Conservation (phyloP, 208 protist genomes). For the Wallacemonas collosoma region DNA sequence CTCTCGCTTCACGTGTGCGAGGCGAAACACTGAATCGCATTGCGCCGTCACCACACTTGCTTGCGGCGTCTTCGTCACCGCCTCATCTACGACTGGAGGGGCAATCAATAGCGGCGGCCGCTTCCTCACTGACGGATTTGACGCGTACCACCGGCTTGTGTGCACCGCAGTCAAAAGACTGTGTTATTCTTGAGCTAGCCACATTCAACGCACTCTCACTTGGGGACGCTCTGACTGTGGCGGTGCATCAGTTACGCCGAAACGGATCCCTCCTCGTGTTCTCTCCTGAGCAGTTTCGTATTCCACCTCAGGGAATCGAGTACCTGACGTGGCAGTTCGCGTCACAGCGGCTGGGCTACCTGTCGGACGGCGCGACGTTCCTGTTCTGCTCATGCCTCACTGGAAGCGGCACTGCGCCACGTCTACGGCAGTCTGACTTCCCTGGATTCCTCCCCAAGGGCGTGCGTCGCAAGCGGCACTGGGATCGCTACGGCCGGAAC, state of each 20-base stretch:
- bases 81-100: not conserved
- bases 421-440: slow-evolving; percentile 27
- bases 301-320: not conserved
- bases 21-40: not conserved
- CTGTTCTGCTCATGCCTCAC: slow-evolving; percentile 27
- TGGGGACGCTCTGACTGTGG: slow-evolving; percentile 2
- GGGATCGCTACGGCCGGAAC: slow-evolving; percentile 51
- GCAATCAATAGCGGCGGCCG: not conserved
- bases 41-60: not conserved
- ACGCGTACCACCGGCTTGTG: not conserved
- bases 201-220: not conserved
- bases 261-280: not conserved
- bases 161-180: slow-evolving; percentile 11
- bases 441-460: slow-evolving; percentile 34
- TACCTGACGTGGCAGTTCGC: slow-evolving; percentile 17
- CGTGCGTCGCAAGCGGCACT: slow-evolving; percentile 31
- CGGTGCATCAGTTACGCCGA: slow-evolving; percentile 8
- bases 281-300: not conserved
- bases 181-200: slow-evolving; percentile 1
- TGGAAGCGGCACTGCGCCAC: not conserved
- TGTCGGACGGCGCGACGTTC: slow-evolving; percentile 15
- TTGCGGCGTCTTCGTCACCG: not conserved
- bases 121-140: not conserved
- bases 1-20: slow-evolving; percentile 1
- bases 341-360: not conserved